Evolutionary conservation across 2,329 filamentous ascomycete species (phyloP).

Genomic region (Colletotrichum costaricense): DNA sequence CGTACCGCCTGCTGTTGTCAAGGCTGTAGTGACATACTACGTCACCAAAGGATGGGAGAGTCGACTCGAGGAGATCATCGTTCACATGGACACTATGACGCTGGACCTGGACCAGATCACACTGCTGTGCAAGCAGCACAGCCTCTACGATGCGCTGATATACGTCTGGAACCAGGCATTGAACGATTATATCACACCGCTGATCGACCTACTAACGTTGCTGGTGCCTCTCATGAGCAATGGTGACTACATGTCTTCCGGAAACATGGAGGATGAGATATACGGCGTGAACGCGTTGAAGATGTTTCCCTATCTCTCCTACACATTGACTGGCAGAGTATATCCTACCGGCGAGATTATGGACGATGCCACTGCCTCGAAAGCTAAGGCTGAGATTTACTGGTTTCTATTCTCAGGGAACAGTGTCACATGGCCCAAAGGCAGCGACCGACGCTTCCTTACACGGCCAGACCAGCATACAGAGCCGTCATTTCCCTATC

Average conservation of each 20-base stretch:
- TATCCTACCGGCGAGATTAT: slow-evolving; percentile 88
- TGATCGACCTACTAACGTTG: slow-evolving; percentile 85
- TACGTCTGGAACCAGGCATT: slow-evolving; percentile 97
- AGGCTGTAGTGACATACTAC: slow-evolving; percentile 86
- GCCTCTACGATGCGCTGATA: slow-evolving; percentile 92
- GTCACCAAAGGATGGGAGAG: slow-evolving; percentile 79
- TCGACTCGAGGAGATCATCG: slow-evolving; percentile 92
- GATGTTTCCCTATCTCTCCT: slow-evolving; percentile 94
- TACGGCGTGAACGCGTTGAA: slow-evolving; percentile 82
- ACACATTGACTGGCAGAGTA: slow-evolving; percentile 87
- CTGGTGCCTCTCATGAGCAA: slow-evolving; percentile 68
- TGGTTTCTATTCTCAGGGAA: slow-evolving; percentile 93
- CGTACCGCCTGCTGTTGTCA: slow-evolving; percentile 86
- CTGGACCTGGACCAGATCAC: slow-evolving; percentile 96
- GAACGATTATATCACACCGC: slow-evolving; percentile 88
- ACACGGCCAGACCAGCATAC: slow-evolving; percentile 66
- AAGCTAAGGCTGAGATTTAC: slow-evolving; percentile 90
- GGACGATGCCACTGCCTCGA: slow-evolving; percentile 75
- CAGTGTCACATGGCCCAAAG: slow-evolving; percentile 79
- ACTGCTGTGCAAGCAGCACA: slow-evolving; percentile 87
- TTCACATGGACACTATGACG: slow-evolving; percentile 88
- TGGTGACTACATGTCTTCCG: slow-evolving; percentile 62
- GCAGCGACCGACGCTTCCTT: slow-evolving; percentile 68
- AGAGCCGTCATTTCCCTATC: slow-evolving; percentile 85
- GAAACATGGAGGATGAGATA: slow-evolving; percentile 69